A percentile compares a stretch with the other conserved stretches of the same genome.
Conservation (phyloP, 2,329 filamentous ascomycete genomes). For the Coniochaeta pulveracea region DNA sequence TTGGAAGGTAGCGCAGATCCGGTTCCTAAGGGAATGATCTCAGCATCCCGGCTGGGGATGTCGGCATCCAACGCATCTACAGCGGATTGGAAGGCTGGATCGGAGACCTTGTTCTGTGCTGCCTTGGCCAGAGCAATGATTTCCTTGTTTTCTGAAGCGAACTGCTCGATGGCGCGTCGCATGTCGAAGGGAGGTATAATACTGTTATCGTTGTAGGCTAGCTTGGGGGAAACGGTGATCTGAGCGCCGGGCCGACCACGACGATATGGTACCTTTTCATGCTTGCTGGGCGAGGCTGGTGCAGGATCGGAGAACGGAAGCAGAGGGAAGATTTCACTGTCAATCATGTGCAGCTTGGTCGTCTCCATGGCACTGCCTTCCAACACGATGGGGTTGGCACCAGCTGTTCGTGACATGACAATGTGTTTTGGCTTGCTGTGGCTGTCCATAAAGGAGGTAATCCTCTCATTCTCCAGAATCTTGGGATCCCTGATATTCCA, state of each 20-base stretch:
- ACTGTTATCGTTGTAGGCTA: conserved; percentile 32
- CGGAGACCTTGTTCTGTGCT: conserved; percentile 28
- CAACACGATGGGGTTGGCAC: conserved; percentile 64
- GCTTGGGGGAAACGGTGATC: conserved; percentile 33
- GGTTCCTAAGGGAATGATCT: conserved; percentile 81
- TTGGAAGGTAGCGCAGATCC: conserved; percentile 85
- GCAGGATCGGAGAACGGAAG: conserved; percentile 6
- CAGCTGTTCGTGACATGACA: conserved; percentile 63
- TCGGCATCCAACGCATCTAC: conserved; percentile 45
- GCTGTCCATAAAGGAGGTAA: conserved; percentile 60
- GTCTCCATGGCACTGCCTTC: conserved; percentile 55
- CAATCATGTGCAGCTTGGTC: conserved; percentile 60
- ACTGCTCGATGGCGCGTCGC: conserved; percentile 25
- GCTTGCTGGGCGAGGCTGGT: neutral
- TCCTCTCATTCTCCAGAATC: conserved; percentile 47
- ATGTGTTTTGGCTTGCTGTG: conserved; percentile 57
- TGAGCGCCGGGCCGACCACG: conserved; percentile 31
- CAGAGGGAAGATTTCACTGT: conserved; percentile 56
- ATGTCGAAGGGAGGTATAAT: conserved; percentile 38
- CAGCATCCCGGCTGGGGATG: conserved; percentile 63
- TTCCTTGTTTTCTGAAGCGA: conserved; percentile 16
- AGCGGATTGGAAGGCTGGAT: conserved; percentile 32
- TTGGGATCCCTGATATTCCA: conserved; percentile 66
- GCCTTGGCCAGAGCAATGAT: conserved; percentile 41
- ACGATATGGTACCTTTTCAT: conserved; percentile 17